Evolutionary conservation across 2,329 filamentous ascomycete genomes (phyloP), one percentile per base, ranked within the genome.

Genomic region (Fusarium oxysporum): DNA sequence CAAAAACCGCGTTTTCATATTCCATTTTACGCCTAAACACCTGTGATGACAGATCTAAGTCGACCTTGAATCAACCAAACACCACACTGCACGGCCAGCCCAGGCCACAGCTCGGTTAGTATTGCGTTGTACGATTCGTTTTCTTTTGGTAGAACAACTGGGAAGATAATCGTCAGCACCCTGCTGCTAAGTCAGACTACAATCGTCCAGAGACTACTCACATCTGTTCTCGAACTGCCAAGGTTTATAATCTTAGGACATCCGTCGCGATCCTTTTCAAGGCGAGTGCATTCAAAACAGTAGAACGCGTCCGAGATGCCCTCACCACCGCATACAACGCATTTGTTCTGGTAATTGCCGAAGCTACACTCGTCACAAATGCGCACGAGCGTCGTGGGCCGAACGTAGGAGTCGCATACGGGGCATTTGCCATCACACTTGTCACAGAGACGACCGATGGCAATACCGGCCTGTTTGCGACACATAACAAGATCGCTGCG

Each of bases 281-380:
- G 86, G 12, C 96, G 90, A 66, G 96, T 99, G 82, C 96, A 99
- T 85, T 99, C 96, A 81, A 98, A 98, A 87, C 96, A 99, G 86
- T 99, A 99, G 84, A 98, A 98, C 55, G 96, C 96, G 82, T 99
- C 96, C 38, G 93, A 96, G 82, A 99, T 99, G 35, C 96, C 96
- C 85, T 98, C 96, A 78, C 96, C 96, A 82, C 96, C 96, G 84
- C 96, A 99, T 47, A 99, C 96, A 76, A 99, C 95, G 82, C 96
- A 99, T 84, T 99, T 99, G 87, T 99, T 99, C 86, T 98, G 96
- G 87, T 98, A 99, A 88, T 99, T 99, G 81, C 96, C 96, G 83
- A 99, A 99, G 82, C 93, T 95, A 88, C 96, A 99, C 86, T 99
- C 96, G 86, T 99, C 96, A 87, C 96, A 99, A 86, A 99, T 98